Base-by-base conservation (phyloP, 2,329 filamentous ascomycete genomes). In the Penicillium sp. region DNA sequence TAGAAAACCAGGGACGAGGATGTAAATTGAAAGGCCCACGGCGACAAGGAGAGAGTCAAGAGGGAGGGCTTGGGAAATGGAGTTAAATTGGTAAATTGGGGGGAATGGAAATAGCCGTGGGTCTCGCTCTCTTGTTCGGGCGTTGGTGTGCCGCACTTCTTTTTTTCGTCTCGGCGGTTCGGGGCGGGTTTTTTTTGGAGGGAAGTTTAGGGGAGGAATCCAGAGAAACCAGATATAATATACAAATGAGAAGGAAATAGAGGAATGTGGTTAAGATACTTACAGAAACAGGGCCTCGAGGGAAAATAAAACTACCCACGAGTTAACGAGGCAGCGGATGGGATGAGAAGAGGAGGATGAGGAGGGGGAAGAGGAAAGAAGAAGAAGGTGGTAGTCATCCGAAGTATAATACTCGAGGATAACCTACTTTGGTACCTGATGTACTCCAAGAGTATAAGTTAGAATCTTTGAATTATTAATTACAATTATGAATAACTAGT, bases 301-400 rank as follows among this genome's bases (percentile, higher is more conserved):
- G 66, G 28, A 64, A 64, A 64, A 33, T 33, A 10, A 69, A 67
- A 68, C 72, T 75, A 74, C 73, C 73, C 73, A 75, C 75, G 72
- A 77, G 71, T 68, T 56, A 73, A 75, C 73, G 71, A 75, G 73
- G 70, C 66, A 73, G 69, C 69, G 59, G 56, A 28, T 38, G 63
- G 54, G 59, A 61, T 59, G 53, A 53, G 56, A 59, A 56, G 63
- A 59, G 61, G 61, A 65, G 58, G 61, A 61, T 56, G 58, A 61
- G 58, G 59, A 65, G 53, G 56, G 54, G 55, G 60, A 68, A 67
- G 67, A 70, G 67, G 45, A 51, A 51, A 13, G 60, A 68, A 67
- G 66, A 71, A 67, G 67, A 70, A 66, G 64, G 61, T 67, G 71
- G 70, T 19, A 51, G 47, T 51, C 17, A 35, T 51, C 47, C n/a